Conservation (phyloP, 2,329 filamentous ascomycete species). For the Fusarium tjaetaba region DNA sequence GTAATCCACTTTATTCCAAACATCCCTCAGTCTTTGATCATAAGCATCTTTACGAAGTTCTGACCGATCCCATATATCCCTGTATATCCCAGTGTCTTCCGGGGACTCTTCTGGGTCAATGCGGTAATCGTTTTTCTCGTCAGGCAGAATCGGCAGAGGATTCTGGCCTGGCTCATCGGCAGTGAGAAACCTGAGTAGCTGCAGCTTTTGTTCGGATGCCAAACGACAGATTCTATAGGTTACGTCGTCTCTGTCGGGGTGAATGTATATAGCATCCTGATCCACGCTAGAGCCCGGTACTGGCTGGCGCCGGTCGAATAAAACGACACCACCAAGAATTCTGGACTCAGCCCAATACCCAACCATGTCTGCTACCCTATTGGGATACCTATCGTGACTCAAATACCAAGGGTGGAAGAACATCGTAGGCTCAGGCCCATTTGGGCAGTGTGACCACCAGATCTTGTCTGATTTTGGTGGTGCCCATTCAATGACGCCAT, state of each 20-base stretch:
- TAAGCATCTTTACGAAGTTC: neutral
- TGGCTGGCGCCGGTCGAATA: neutral
- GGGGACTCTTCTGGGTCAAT: neutral
- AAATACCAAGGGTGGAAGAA: conserved; percentile 39
- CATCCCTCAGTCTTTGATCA: neutral
- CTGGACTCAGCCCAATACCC: conserved; percentile 6
- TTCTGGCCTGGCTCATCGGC: neutral
- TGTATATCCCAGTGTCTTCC: neutral
- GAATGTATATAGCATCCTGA: neutral
- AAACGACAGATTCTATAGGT: conserved; percentile 5
- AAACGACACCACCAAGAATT: neutral
- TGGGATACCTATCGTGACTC: neutral
- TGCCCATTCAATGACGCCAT: conserved; percentile 35
- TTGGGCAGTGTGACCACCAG: conserved; percentile 2
- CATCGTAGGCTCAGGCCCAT: conserved; percentile 35
- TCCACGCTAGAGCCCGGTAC: neutral
- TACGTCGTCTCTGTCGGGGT: neutral
- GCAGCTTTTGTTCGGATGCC: neutral
- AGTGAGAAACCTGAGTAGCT: neutral
- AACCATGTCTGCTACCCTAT: neutral
- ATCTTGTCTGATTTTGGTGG: conserved; percentile 26
- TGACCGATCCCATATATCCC: neutral
- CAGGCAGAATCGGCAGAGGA: neutral
- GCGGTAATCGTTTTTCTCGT: neutral
- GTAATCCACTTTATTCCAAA: neutral